These are phyloP conservation scores for Aulographum hederae DNA, from an alignment of 2,329 filamentous ascomycete species.

Conservation along the genomic window DNA sequence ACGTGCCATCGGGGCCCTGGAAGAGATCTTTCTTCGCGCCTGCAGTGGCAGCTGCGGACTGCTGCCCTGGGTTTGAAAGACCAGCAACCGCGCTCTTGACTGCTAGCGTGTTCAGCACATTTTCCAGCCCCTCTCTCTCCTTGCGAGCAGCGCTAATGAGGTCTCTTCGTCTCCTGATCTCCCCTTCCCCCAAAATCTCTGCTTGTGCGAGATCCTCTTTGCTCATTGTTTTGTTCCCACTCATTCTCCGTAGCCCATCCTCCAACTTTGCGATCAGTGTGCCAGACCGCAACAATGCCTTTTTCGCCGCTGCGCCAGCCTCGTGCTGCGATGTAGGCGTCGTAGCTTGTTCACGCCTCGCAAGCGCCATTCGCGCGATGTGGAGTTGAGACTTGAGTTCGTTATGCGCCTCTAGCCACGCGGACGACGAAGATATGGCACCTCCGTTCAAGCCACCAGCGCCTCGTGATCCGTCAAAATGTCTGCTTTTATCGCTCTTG, in stretches of 20 bases:
- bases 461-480: constrained; percentile 1
- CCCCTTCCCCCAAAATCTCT: constrained; percentile 49
- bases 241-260: constrained; percentile 36
- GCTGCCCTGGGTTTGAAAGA: constrained; percentile 1
- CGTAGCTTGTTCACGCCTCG: constrained; percentile 44
- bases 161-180: constrained; percentile 53
- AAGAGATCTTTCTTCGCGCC: constrained; percentile 19
- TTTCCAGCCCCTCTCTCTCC: constrained; percentile 60
- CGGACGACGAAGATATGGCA: constrained; percentile 27
- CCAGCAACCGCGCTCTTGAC: constrained; percentile 26
- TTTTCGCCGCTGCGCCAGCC: constrained; percentile 57
- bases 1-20: constrained; percentile 7
- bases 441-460: constrained; percentile 16
- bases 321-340: constrained; percentile 45
- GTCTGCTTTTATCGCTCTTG: constrained; percentile 2
- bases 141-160: constrained; percentile 50
- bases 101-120: constrained; percentile 46
- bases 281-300: constrained; percentile 49
- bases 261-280: constrained; percentile 45
- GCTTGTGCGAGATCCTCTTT: constrained; percentile 18
- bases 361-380: constrained; percentile 46
- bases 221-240: constrained; percentile 15
- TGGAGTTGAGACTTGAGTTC: constrained; percentile 57
- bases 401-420: constrained; percentile 60
- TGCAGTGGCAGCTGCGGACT: constrained; percentile 20